Base-by-base conservation (phyloP, 441 rosid genomes). In the Erysimum pusillum region DNA sequence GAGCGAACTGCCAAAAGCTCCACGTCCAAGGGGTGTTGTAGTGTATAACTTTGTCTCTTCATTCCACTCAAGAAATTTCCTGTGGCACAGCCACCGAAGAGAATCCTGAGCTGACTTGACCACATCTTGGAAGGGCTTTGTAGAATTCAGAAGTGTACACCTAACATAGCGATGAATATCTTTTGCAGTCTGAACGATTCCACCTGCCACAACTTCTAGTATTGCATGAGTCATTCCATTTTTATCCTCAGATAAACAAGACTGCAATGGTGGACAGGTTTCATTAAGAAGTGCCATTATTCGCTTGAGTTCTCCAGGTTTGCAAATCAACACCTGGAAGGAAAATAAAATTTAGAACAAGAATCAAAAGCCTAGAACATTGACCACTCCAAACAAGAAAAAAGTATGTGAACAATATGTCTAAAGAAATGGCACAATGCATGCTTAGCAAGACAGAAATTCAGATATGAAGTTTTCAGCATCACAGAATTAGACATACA, bases 201-300 rank as follows among this genome's bases (percentile, higher is more conserved):
- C 97, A 83, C 98, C 97, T 76, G 99, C 98, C 83, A 93, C 98
- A 82, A 90, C 99, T 86, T 96, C 99, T 74, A 96, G 86, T 79
- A 96, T 96, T 79, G 99, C 99, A 88, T 96, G 99, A 73, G 94
- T 91, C 99, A 96, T 96, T 83, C 99, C 98, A 81, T 93, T 96
- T 82, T 93, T 93, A 83, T 96, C 99, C 84, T 96, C 97, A 68
- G 98, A 89, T 64, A 96, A 90, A 89, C 98, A 96, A 66, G 98
- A 96, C 81, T 91, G 89, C 89, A 96, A 81, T 38, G 97, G 94
- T 57, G 90, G 96, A 62, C 99, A 91, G 87, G 86, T 86, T 71
- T 90, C 91, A 84, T 87, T 90, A 22, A 96, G 92, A 81, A 96
- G 87, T 71, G 94, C 85, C 75, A 73, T 86, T 76, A 96, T 89